These are phyloP conservation scores for Plasmodium sp. DNA, from an alignment of 169 alveolate species.

Conservation along the genomic window DNA sequence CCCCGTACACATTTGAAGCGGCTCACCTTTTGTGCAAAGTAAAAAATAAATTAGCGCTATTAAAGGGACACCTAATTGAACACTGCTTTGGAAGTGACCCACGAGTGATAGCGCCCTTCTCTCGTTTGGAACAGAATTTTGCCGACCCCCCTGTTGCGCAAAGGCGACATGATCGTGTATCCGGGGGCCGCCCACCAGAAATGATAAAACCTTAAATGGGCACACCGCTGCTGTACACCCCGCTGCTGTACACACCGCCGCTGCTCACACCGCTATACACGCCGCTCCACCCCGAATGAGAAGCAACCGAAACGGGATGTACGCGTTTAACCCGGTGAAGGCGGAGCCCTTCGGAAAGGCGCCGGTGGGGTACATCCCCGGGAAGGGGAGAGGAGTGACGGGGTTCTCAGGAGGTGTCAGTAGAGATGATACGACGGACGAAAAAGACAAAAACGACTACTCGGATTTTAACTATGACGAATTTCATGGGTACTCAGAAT, in stretches of 20 bases:
- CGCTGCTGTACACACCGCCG: not conserved
- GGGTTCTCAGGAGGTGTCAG: slow-evolving; percentile 99
- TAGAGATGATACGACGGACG: slow-evolving; percentile 93
- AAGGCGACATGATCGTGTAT: not conserved
- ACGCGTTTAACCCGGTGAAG: slow-evolving; percentile 8
- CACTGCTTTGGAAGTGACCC: not conserved
- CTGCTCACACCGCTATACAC: not conserved
- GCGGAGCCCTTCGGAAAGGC: slow-evolving; percentile 92
- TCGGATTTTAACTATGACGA: slow-evolving; percentile 94
- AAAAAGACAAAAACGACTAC: slow-evolving; percentile 89
- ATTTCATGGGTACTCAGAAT: slow-evolving; percentile 94
- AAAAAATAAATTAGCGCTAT: no score
- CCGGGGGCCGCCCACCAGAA: not conserved
- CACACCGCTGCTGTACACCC: no score
- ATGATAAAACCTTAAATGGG: no score
- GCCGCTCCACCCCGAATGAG: not conserved
- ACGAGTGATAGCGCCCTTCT: not conserved
- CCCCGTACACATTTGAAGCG: not conserved
- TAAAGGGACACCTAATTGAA: not conserved
- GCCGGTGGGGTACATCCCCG: slow-evolving; percentile 97
- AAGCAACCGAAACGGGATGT: slow-evolving; percentile 12
- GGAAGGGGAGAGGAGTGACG: slow-evolving; percentile 97
- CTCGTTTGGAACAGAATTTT: not conserved
- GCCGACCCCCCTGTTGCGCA: not conserved
- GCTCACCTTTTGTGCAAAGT: not conserved